phyloP scores from a whole-genome alignment of 225 moss, liverwort and hornwort species.

The Straminergon stramineum region DNA sequence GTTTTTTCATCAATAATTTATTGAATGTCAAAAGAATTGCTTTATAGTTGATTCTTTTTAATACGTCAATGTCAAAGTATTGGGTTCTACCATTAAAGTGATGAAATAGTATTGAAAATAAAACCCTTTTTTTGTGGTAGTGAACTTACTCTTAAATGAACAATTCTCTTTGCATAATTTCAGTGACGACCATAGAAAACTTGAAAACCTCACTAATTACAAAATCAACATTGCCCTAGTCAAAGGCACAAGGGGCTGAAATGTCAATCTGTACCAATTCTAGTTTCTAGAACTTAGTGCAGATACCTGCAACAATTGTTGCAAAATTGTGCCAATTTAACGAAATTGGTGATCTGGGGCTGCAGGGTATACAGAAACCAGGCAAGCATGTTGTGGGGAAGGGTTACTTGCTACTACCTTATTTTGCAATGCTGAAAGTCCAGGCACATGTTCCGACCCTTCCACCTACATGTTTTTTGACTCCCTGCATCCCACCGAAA shows the following conservation, averaged over 20 bases:
- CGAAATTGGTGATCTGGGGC: not conserved
- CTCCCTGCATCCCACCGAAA: conserved; percentile 27
- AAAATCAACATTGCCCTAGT: not conserved
- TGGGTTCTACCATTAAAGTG: not conserved
- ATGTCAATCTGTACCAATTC: not conserved
- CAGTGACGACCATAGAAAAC: not conserved
- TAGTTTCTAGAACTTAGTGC: not conserved
- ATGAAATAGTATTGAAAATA: not conserved
- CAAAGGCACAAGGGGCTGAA: no score
- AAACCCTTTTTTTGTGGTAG: not conserved
- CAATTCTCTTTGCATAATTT: not conserved
- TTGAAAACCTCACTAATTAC: not conserved
- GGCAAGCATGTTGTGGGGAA: conserved; percentile 27
- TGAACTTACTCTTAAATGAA: not conserved
- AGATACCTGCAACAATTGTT: not conserved
- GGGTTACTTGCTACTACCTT: not conserved
- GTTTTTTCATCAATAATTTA: accelerated
- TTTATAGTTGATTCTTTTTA: not conserved
- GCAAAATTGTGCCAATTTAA: not conserved
- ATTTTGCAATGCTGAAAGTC: conserved; percentile 8
- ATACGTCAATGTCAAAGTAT: not conserved
- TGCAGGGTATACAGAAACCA: conserved; percentile 23
- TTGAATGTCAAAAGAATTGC: no score
- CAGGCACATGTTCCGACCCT: conserved; percentile 28
- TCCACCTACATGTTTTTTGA: conserved; percentile 35